These are phyloP conservation scores for Cucurbita pepo DNA, from an alignment of 306 rosid species.

Conservation along the genomic window DNA sequence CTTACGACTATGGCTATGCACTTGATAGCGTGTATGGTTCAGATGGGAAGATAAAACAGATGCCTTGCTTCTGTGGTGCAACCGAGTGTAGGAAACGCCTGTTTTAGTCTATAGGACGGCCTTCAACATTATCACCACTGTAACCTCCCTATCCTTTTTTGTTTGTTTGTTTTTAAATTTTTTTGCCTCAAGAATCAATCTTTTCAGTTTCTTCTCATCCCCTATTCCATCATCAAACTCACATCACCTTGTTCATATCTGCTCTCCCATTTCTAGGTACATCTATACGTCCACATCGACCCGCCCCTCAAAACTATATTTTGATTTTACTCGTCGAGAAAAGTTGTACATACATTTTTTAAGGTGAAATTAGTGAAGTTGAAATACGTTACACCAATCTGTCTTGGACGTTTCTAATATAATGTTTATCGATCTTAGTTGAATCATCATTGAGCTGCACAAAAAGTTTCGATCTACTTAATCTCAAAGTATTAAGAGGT, in stretches of 20 bases:
- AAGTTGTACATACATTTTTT: slow-evolving; percentile 1
- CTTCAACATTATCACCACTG: background rate
- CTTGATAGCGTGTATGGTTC: slow-evolving; percentile 73
- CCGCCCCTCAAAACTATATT: slow-evolving; percentile 3
- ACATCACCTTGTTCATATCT: background rate
- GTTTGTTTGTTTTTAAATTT: too few species aligned
- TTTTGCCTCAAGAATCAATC: background rate
- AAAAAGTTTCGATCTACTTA: background rate
- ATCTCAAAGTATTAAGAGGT: background rate
- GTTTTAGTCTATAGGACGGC: slow-evolving; percentile 17
- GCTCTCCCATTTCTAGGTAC: background rate
- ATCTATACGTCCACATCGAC: background rate
- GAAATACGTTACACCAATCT: background rate
- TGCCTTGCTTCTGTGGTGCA: slow-evolving; percentile 90
- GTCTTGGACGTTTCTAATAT: background rate
- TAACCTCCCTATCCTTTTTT: background rate
- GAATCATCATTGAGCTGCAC: background rate
- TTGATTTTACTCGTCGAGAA: slow-evolving; percentile 3
- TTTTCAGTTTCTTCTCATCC: background rate
- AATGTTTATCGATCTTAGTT: background rate
- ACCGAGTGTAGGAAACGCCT: slow-evolving; percentile 61
- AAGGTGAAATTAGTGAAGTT: background rate
- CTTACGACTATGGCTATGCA: slow-evolving; percentile 86
- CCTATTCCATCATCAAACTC: background rate
- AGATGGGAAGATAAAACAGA: slow-evolving; percentile 60